phyloP scores from a whole-genome alignment of 345 rosid species.

The Stellera chamaejasme region DNA sequence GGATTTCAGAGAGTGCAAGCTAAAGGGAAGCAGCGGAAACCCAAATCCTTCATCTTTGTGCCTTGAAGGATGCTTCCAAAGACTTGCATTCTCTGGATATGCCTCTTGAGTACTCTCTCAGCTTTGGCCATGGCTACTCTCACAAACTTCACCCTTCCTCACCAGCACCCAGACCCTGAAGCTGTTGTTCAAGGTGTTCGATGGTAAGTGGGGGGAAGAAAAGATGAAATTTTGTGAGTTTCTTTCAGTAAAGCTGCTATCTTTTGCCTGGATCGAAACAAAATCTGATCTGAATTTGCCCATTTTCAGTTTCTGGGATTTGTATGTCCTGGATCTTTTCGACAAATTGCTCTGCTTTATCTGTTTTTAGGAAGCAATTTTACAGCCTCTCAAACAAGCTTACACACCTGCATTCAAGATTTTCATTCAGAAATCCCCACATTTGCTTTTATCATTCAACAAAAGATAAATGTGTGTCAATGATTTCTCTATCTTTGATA shows the following conservation, averaged over 20 bases:
- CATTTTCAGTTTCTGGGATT: neutral
- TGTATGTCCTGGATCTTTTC: neutral
- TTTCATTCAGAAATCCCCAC: neutral
- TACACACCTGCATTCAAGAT: neutral
- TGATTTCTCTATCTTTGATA: neutral
- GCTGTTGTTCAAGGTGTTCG: slow-evolving; percentile 38
- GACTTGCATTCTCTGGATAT: slow-evolving; percentile 32
- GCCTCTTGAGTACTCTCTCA: slow-evolving; percentile 19
- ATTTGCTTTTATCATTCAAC: neutral
- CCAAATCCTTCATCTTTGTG: slow-evolving; percentile 6
- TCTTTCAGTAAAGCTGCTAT: neutral
- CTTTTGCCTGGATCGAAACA: neutral
- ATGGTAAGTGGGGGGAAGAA: slow-evolving; percentile 21
- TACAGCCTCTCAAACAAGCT: neutral
- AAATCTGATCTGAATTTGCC: slow-evolving; percentile 8
- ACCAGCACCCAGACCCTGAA: slow-evolving; percentile 60
- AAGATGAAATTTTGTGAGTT: neutral
- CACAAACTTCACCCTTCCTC: slow-evolving; percentile 40
- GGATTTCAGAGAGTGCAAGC: slow-evolving; percentile 8
- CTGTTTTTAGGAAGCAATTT: neutral
- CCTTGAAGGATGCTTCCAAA: slow-evolving; percentile 26
- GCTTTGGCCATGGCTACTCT: slow-evolving; percentile 10
- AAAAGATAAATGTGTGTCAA: neutral
- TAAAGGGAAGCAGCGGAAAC: neutral
- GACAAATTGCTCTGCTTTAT: slow-evolving; percentile 24